Evolutionary conservation across 129 eudicot genomes (phyloP).

Genomic region (Centella asiatica): DNA sequence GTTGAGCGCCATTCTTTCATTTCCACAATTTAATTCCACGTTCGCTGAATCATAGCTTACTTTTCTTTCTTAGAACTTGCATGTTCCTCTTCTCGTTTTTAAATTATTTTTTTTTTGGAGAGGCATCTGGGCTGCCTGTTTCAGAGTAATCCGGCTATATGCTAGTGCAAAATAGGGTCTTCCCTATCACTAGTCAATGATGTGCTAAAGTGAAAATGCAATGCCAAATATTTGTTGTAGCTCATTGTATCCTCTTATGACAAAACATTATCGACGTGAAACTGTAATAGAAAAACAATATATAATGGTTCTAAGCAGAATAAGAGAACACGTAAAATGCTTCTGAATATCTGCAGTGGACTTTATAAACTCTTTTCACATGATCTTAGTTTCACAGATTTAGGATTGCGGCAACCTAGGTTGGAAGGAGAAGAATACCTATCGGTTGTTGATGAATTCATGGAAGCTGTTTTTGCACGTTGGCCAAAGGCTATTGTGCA

Average conservation of each 20-base stretch:
- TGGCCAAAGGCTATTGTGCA: conserved; percentile 99
- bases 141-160: background rate
- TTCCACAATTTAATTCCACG: too few species aligned
- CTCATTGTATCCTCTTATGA: background rate
- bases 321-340: background rate
- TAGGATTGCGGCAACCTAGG: conserved; percentile 85
- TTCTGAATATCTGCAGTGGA: conserved; percentile 8
- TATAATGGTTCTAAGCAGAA: background rate
- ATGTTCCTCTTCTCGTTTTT: background rate
- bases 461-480: conserved; percentile 94
- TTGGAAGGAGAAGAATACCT: conserved; percentile 95
- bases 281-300: background rate
- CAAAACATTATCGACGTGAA: background rate
- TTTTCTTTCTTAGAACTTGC: too few species aligned
- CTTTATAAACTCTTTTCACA: conserved; percentile 14
- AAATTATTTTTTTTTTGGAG: too few species aligned
- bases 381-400: conserved; percentile 44
- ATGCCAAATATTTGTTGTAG: background rate
- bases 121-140: background rate
- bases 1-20: too few species aligned
- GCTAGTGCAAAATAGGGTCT: background rate
- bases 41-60: too few species aligned
- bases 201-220: background rate
- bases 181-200: background rate
- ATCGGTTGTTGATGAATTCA: conserved; percentile 78